Evolutionary conservation across 2,329 filamentous ascomycete species (phyloP), one percentile per base, ranked within the genome.

Genomic region (Trichoderma guizhouense): DNA sequence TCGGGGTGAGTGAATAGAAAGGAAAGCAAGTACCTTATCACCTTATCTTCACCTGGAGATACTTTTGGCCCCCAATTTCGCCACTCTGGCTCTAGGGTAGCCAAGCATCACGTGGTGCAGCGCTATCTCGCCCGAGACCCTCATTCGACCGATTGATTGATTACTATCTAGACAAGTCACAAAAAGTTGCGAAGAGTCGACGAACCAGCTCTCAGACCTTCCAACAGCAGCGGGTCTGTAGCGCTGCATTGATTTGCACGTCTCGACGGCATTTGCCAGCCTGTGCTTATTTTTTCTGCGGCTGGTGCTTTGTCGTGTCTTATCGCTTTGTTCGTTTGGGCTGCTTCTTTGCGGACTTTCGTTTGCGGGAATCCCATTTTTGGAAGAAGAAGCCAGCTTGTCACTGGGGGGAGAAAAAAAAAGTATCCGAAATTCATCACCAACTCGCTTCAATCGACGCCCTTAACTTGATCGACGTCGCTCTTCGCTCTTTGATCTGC

Each of bases 371-470:
- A 53, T 32, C 47, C 47, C 30, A n/a, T 36, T 69, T 60, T 39
- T 61, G 55, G 65, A 66, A 72, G 63, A 72, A 72, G 64, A 72
- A 72, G 70, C 70, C 70, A 72, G 64, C 70, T 68, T 72, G 39
- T 57, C 55, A 47, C 36, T 69, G 36, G 39, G 39, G 39, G 15
- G 39, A 43, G 51, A 43, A 57, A 47, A 21, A 61, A 69, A 30
- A 34, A 26, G 11, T 4, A 58, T 53, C 21, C 6, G 15, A 57
- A 28, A 21, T 43, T 18, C 64, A 58, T 67, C 64, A 26, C 18
- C 65, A 60, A 5, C 55, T 12, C 36, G 26, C 26, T 34, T 12
- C 18, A 43, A 14, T 18, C 18, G 15, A 14, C n/a, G 15, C 7
- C 12, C 7, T 43, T 28, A 34, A 3, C 9, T 8, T 7, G 28